Evolutionary conservation across 1,284 basidiomycete species (phyloP), one percentile per base, ranked within the genome.

Genomic region (Boletus subluridellus): DNA sequence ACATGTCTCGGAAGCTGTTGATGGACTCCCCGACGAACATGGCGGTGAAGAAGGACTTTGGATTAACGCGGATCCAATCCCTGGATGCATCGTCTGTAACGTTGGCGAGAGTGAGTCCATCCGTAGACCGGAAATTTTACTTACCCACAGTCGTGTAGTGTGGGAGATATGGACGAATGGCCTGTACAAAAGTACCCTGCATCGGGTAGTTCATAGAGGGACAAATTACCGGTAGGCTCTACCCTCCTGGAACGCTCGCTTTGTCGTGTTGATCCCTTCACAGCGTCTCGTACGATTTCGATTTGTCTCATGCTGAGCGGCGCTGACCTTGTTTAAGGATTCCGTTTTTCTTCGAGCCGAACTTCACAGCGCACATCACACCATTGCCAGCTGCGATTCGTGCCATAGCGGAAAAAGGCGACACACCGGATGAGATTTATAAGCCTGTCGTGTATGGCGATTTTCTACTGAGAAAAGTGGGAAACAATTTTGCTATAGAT

Each of bases 341-440:
- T 39, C 92, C 92, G 0, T 94, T 94, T 74, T 94, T 94, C 77
- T 94, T 89, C 64, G 92, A 94, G 69, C 91, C 92, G 0, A 90
- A 89, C 61, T 90, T 90, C 66, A 76, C 84, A 56, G 87, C 90
- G 0, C 60, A 77, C 1, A 75, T 94, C 52, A 73, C 80, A 59
- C 88, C 88, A 2, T 73, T 90, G 2, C 73, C 77, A 11, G 83
- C 83, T 17, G 83, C 82, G 1, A 64, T 80, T 15, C 79, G 84
- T 34, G 67, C 81, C 17, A 34, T 42, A 17, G 48, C n/a, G 11
- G 76, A 51, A 63, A 67, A 53, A 44, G 62, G 28, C 58, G 55
- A 32, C 49, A 57, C 44, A 63, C 64, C 61, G 35, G 39, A 55
- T 32, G 62, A 65, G 50, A 56, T 38, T 37, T 80, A 82, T 61